Base-by-base conservation (phyloP, 1,284 basidiomycete species). In the Malassezia sp. region DNA sequence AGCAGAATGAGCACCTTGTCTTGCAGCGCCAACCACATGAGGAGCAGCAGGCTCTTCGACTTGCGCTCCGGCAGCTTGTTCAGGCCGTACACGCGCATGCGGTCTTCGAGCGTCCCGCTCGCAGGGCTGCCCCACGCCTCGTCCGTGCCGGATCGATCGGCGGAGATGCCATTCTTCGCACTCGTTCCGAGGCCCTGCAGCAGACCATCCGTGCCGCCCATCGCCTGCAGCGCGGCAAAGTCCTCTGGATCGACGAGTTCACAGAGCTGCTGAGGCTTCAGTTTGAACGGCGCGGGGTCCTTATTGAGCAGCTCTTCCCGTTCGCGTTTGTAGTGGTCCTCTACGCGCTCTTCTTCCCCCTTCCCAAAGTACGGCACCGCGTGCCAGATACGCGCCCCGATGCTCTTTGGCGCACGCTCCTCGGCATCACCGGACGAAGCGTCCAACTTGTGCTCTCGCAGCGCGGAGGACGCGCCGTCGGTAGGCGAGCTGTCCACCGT, bases 1-100 rank as follows among this genome's bases (percentile, higher is more conserved):
- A 96, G 78, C 42, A 99, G 73, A 56, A 95, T 80, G 18, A 95
- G 73, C 57, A 95, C 85, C 75, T 90, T 95, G 73, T 96, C 91
- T 73, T 91, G 86, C 65, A 95, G 75, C 2, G 91, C 90, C 27
- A 84, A 73, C 84, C 84, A 93, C 86, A 95, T 95, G 31, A 97
- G 77, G 55, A 78, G 74, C 34, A 88, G 74, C 15, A 97, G 75
- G 22, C 78, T 79, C 74, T 93, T 96, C 56, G 79, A 80, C 47
- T 79, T 76, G 31, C 85, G 79, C 5, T 74, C 73, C 1, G 91
- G 91, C 1, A 96, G 75, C 22, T 82, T 69, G 66, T 97, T 97
- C 52, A 76, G 73, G 29, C 91, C 91, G 63, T 82, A 97, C 0
- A 95, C 60, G 12, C 57, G 49, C 21, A 53, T 39, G 14, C 69